These are phyloP conservation scores for Hymenoscyphus scutula DNA, from an alignment of 2,329 filamentous ascomycete species.

Conservation along the genomic window DNA sequence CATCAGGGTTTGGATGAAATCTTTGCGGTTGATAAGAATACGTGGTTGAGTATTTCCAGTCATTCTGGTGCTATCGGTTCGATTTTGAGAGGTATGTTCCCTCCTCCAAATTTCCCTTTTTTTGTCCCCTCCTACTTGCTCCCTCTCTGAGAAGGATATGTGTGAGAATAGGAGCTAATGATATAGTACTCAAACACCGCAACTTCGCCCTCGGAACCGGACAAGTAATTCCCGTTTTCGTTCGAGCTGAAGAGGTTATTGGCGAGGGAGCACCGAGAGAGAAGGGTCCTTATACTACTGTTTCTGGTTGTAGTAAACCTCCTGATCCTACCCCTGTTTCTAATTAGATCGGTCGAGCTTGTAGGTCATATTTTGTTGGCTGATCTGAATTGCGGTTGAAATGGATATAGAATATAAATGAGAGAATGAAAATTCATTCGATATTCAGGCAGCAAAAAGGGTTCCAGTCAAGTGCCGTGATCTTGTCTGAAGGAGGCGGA, in stretches of 20 bases:
- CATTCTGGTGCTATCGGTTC: conserved; percentile 58
- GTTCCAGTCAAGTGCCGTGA: no score
- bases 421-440: no score
- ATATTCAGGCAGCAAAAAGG: not conserved
- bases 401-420: no score
- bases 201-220: conserved; percentile 63
- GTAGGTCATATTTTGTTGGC: no score
- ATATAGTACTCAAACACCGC: conserved; percentile 57
- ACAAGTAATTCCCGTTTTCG: conserved; percentile 65
- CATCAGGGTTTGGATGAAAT: conserved; percentile 54
- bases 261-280: conserved; percentile 10
- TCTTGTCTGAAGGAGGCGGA: no score
- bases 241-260: conserved; percentile 52
- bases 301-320: conserved; percentile 9
- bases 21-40: conserved; percentile 50
- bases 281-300: conserved; percentile 11
- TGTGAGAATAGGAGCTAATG: not conserved
- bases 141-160: not conserved
- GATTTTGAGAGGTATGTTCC: conserved; percentile 42
- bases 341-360: not conserved
- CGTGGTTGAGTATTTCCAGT: conserved; percentile 58
- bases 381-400: no score
- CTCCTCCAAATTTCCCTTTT: no score
- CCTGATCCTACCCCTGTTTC: not conserved
- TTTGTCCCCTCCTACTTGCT: not conserved